Evolutionary conservation across 495 filamentous ascomycete species (phyloP).

Genomic region (Lophiostoma macrostomum): DNA sequence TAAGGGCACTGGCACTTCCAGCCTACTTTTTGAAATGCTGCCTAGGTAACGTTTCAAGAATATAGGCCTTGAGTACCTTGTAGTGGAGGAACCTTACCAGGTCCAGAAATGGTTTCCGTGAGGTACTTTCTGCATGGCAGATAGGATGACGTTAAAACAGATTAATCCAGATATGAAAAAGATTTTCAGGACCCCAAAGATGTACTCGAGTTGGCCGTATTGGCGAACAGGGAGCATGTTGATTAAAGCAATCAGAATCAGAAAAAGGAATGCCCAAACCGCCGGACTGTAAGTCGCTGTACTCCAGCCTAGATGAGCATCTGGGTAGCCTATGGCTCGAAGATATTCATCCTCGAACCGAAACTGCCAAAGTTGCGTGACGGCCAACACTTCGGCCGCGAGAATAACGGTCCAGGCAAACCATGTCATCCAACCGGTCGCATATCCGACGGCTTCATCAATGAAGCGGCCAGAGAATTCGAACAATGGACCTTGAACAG

Average conservation of each 20-base stretch:
- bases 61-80: no score
- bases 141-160: conserved; percentile 39
- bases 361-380: conserved; percentile 48
- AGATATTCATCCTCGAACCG: conserved; percentile 44
- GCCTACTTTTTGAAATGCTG: no score
- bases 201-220: conserved; percentile 52
- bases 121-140: conserved; percentile 24
- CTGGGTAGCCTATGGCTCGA: conserved; percentile 35
- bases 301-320: conserved; percentile 44
- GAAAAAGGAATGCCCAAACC: conserved; percentile 45
- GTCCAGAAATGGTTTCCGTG: conserved; percentile 40
- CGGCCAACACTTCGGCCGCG: conserved; percentile 46
- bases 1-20: no score
- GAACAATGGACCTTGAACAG: conserved; percentile 50
- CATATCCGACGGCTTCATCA: conserved; percentile 49
- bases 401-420: conserved; percentile 45
- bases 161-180: conserved; percentile 49
- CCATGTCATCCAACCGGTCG: conserved; percentile 57
- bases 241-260: conserved; percentile 42
- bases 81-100: no score
- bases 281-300: conserved; percentile 42
- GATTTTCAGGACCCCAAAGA: conserved; percentile 48
- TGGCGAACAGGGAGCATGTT: conserved; percentile 49
- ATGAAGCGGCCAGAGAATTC: conserved; percentile 51
- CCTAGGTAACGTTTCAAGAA: no score